Conservation (phyloP, 2,329 filamentous ascomycete genomes). For the Ascochyta rabiei region DNA sequence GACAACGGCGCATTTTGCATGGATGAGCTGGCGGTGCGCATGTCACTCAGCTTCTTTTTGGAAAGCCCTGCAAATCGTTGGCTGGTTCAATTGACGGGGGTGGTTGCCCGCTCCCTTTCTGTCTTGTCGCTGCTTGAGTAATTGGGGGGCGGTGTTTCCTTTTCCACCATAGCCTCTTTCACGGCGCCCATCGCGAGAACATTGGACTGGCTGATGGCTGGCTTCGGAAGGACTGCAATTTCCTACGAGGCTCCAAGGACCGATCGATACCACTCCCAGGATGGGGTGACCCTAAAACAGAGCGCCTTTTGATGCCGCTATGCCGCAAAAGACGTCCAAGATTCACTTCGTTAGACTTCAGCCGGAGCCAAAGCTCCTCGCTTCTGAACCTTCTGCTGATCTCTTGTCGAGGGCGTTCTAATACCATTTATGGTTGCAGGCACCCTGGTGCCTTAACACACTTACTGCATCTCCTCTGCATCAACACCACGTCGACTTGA, state of each 20-base stretch:
- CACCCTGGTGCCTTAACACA: conserved; percentile 26
- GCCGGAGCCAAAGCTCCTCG: conserved; percentile 29
- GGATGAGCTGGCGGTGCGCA: conserved; percentile 17
- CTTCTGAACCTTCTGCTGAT: conserved; percentile 31
- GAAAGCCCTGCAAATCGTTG: conserved; percentile 1
- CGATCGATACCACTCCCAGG: conserved; percentile 27
- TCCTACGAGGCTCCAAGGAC: conserved; percentile 26
- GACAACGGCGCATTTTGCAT: conserved; percentile 10
- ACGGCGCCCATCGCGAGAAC: conserved; percentile 10
- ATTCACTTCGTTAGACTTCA: conserved; percentile 24
- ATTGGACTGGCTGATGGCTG: conserved; percentile 25
- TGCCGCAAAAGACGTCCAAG: conserved; percentile 20
- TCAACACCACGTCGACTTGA: conserved; percentile 29
- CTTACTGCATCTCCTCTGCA: conserved; percentile 35
- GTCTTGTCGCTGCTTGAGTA: conserved; percentile 21
- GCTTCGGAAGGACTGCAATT: conserved; percentile 35
- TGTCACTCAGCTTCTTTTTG: conserved; percentile 5
- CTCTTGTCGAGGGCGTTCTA: conserved; percentile 24
- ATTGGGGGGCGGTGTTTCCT: conserved; percentile 20
- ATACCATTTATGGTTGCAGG: conserved; percentile 30
- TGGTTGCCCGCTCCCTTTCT: conserved; percentile 21
- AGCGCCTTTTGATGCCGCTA: conserved; percentile 37
- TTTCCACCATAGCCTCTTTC: conserved; percentile 20
- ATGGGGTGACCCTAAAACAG: conserved; percentile 27
- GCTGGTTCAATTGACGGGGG: conserved; percentile 1